Conservation (phyloP, 768 basidiomycete genomes). For the Lenzites betulinus region DNA sequence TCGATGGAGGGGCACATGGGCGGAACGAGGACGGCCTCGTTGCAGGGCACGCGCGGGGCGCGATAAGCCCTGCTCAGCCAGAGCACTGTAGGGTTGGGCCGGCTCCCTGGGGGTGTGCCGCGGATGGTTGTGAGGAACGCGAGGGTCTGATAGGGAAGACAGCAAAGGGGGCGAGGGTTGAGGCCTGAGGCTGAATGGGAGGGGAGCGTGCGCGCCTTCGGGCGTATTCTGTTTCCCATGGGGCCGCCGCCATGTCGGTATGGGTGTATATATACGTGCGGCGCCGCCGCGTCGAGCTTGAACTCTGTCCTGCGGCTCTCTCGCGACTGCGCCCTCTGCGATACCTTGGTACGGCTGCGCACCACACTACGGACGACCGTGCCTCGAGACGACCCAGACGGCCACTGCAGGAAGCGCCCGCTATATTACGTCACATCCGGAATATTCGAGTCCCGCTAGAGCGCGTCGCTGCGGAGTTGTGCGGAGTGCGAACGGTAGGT, state of each 20-base stretch:
- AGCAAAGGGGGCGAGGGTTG: not conserved
- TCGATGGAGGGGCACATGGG: conserved; percentile 19
- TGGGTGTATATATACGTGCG: not conserved
- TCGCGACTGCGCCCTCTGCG: not conserved
- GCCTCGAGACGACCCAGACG: not conserved
- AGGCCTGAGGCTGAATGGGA: not conserved
- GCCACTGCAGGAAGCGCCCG: conserved; percentile 1
- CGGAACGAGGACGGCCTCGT: conserved; percentile 19
- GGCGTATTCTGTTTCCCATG: conserved; percentile 7
- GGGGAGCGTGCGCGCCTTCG: not conserved
- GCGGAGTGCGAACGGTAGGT: conserved; percentile 3
- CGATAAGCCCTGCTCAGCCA: conserved; percentile 10
- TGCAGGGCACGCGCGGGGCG: conserved; percentile 9
- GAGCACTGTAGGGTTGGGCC: conserved; percentile 1
- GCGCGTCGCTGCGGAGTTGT: conserved; percentile 6
- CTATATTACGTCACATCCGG: conserved; percentile 19
- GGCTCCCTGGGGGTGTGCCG: not conserved
- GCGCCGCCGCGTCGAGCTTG: not conserved
- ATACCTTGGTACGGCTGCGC: not conserved
- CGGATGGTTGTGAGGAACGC: not conserved
- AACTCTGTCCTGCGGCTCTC: not conserved
- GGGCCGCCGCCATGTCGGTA: not conserved
- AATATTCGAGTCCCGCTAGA: conserved; percentile 6
- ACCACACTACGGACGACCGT: not conserved
- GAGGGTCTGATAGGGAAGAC: conserved; percentile 8